Evolutionary conservation across 345 rosid species (phyloP).

Genomic region (Syzygium aromaticum): DNA sequence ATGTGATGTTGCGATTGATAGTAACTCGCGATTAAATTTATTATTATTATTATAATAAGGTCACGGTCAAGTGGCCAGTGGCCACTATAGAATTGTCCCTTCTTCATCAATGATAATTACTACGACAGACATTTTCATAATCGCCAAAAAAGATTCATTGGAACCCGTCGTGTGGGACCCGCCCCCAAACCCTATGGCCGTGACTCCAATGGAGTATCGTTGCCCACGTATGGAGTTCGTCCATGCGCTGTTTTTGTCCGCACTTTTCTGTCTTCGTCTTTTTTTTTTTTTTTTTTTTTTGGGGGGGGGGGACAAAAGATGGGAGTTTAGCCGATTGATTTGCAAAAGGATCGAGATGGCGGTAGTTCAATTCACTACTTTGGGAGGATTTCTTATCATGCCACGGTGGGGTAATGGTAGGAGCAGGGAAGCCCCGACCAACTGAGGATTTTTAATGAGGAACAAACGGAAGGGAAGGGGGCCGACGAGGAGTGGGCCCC

Average conservation of each 20-base stretch:
- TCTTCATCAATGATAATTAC: not conserved
- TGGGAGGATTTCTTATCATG: not conserved
- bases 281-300: too few relatives aligned
- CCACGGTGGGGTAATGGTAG: not conserved
- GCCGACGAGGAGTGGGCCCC: too few relatives aligned
- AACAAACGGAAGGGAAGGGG: not conserved
- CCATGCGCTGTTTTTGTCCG: not conserved
- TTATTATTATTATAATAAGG: not conserved
- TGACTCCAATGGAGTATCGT: not conserved
- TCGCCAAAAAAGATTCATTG: not conserved
- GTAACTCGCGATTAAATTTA: not conserved
- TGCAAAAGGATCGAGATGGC: not conserved
- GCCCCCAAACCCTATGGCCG: not conserved
- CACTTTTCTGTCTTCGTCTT: accelerated
- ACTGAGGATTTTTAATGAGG: not conserved
- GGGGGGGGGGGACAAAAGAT: not conserved
- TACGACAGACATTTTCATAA: not conserved
- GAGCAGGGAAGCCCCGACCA: not conserved
- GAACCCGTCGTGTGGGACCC: not conserved
- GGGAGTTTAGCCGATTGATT: not conserved
- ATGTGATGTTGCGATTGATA: not conserved
- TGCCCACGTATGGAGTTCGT: too few relatives aligned
- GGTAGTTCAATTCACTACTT: not conserved
- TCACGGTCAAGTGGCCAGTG: not conserved
- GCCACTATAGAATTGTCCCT: not conserved